Base-by-base conservation (phyloP, 352 stramenopile species). In the Peronosclerospora sorghi region DNA sequence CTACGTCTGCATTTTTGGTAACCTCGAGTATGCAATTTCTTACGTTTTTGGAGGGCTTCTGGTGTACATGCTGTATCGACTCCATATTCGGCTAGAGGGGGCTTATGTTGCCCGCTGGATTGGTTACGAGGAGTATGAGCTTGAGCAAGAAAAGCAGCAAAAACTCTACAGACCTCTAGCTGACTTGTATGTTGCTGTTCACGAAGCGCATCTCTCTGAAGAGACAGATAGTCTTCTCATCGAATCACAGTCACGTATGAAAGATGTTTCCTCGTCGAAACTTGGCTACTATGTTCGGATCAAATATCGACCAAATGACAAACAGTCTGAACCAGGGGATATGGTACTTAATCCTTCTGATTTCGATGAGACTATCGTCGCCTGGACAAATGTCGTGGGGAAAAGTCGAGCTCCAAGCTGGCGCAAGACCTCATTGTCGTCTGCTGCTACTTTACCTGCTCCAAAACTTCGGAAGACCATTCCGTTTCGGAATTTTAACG, bases 301-400 rank as follows among this genome's bases (percentile, higher is more conserved):
- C 38, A 85, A 83, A 41, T 92, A 86, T 47, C 56, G 76, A 4
- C 79, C 79, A 8, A 92, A 92, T 41, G 79, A 92, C 55, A 84
- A 71, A 28, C 49, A 62, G 14, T 68, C 51, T 0, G 61, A 75
- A 18, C 35, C 59, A 4, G 58, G 66, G 8, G 68, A 80, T 27
- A 72, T 75, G 20, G 62, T 77, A 5, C 74, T 89, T 17, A 73
- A 82, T 8, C 67, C 73, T 20, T 92, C 74, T 2, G 65, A 54
- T 1, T 87, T 73, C 41, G 62, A 71, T 2, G 70, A 88, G 43
- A 65, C 65, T 17, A 69, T 73, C 40, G 52, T 92, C n/a, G 76
- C 76, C 7, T 84, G 71, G 56, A 92, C 79, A 12, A 67, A 82
- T 30, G 50, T 73, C 2, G 72, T 88, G 4, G 74, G 79, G 5